Percentiles rank a stretch among this genome's conserved stretches.
phyloP scores from a whole-genome alignment of 1,284 basidiomycete species.

The Ganoderma boninense region DNA sequence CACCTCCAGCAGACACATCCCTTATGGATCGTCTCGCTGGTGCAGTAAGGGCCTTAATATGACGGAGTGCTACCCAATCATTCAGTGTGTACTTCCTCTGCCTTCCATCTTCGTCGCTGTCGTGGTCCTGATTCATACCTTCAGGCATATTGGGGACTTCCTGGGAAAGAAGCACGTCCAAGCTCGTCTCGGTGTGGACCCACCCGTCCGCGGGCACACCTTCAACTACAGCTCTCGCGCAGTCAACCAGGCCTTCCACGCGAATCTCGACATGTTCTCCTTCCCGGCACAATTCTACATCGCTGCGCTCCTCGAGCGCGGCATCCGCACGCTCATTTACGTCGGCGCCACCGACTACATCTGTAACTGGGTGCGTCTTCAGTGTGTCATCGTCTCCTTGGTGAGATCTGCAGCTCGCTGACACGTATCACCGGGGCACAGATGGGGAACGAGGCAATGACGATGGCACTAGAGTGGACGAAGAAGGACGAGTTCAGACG shows the following conservation, averaged over 20 bases:
- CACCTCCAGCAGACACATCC: not conserved
- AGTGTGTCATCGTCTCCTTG: too few relatives aligned
- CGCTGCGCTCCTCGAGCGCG: conserved; percentile 76
- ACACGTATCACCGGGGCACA: not conserved
- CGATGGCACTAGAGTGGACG: conserved; percentile 67
- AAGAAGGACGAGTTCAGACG: conserved; percentile 58
- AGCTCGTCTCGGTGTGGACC: conserved; percentile 65
- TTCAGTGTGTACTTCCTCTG: conserved; percentile 22
- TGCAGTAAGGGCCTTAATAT: conserved; percentile 30
- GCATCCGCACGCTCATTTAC: conserved; percentile 77
- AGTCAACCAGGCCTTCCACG: conserved; percentile 53
- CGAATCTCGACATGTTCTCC: conserved; percentile 47
- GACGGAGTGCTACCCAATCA: conserved; percentile 41
- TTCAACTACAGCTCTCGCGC: conserved; percentile 56
- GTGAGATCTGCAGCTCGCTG: not conserved
- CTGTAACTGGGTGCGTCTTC: conserved; percentile 70
- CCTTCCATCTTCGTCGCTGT: not conserved
- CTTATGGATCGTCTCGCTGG: not conserved
- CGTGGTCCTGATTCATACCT: too few relatives aligned
- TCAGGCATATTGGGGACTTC: conserved; percentile 56
- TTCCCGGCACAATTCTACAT: conserved; percentile 64
- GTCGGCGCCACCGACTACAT: conserved; percentile 79
- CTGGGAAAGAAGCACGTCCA: conserved; percentile 65
- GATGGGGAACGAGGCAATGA: conserved; percentile 70
- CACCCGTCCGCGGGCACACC: conserved; percentile 44